phyloP scores from a whole-genome alignment of 208 protist species.

The Lotmaria passim region DNA sequence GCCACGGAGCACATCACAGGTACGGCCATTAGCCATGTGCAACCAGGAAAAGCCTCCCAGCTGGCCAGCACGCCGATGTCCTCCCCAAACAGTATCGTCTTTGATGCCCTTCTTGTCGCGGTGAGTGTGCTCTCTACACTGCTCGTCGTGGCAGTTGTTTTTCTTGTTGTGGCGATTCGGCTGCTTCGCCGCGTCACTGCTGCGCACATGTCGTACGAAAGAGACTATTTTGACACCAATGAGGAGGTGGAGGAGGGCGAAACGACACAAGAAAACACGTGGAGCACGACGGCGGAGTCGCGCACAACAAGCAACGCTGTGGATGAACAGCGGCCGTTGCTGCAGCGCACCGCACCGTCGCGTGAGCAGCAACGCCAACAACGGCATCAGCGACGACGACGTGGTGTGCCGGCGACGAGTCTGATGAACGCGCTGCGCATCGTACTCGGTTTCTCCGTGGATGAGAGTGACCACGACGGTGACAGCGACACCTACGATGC shows the following conservation, averaged over 20 bases:
- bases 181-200: slow-evolving; percentile 11
- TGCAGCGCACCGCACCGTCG: not conserved
- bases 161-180: not conserved
- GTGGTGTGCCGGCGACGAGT: not conserved
- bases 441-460: slow-evolving; percentile 1
- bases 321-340: slow-evolving; percentile 4
- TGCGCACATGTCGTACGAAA: not conserved
- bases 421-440: slow-evolving; percentile 7
- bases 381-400: not conserved
- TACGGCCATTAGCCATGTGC: not conserved
- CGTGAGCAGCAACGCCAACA: not conserved
- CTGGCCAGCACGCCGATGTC: too few species aligned
- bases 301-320: not conserved
- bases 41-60: too few species aligned
- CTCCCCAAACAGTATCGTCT: not conserved
- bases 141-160: not conserved
- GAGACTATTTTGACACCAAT: not conserved
- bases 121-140: slow-evolving; percentile 13
- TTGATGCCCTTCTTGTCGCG: slow-evolving; percentile 15
- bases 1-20: not conserved
- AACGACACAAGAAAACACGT: too few species aligned
- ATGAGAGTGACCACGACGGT: not conserved
- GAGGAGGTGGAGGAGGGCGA: not conserved
- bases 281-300: not conserved
- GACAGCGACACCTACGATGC: not conserved